A percentile compares a stretch with the other conserved stretches of the same genome.
Conservation (phyloP, 495 filamentous ascomycete species). For the Peziza echinospora region DNA sequence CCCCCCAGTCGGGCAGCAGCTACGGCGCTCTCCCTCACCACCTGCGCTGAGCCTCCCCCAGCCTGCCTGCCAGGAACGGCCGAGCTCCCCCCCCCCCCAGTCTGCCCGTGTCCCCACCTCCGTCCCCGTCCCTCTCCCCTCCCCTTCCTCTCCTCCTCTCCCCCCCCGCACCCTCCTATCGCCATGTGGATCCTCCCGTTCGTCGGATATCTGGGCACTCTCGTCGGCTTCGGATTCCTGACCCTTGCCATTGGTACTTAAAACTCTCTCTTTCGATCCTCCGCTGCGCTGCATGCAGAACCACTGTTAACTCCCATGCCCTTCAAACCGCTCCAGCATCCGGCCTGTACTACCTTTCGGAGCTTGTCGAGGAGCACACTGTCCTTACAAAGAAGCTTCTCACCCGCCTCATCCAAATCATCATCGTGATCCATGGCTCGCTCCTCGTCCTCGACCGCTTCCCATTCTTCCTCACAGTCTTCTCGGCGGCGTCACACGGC, state of each 20-base stretch:
- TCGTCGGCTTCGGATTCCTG: conserved; percentile 78
- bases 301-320: neutral
- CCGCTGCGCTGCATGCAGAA: too few relatives aligned
- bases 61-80: too few relatives aligned
- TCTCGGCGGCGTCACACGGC: conserved; percentile 63
- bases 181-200: conserved; percentile 83
- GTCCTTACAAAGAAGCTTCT: conserved; percentile 73
- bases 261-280: too few relatives aligned
- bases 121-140: too few relatives aligned
- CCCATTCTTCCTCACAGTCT: conserved; percentile 44
- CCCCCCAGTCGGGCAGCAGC: too few relatives aligned
- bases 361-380: conserved; percentile 93
- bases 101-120: too few relatives aligned
- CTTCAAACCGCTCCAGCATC: conserved; percentile 36
- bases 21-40: too few relatives aligned
- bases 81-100: too few relatives aligned
- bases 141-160: too few relatives aligned
- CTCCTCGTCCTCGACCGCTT: conserved; percentile 68
- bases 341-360: conserved; percentile 92
- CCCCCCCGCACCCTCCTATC: too few relatives aligned
- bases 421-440: conserved; percentile 53
- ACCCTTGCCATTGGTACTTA: conserved; percentile 84
- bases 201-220: conserved; percentile 68
- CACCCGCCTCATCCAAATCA: conserved; percentile 60
- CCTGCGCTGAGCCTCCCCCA: too few relatives aligned